phyloP scores from a whole-genome alignment of 495 filamentous ascomycete genomes.

The Daldinia decipiens region DNA sequence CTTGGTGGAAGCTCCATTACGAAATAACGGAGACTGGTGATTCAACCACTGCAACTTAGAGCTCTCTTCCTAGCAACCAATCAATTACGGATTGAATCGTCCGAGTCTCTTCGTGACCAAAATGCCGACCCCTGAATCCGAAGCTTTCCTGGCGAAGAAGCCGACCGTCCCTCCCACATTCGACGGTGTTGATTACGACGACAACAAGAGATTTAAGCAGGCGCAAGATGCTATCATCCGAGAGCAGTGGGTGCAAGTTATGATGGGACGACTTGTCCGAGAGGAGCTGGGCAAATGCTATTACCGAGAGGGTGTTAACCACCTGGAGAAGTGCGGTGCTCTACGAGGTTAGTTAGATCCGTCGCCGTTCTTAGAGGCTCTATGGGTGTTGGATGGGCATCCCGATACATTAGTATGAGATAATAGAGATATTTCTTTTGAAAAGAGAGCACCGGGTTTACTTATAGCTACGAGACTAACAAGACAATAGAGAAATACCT shows the following conservation, averaged over 20 bases:
- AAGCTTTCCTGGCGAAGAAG: slow-evolving; percentile 91
- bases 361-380: not conserved
- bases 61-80: not conserved
- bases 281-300: slow-evolving; percentile 98
- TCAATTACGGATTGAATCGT: slow-evolving; percentile 1
- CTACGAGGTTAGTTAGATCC: slow-evolving; percentile 77
- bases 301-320: slow-evolving; percentile 91
- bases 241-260: slow-evolving; percentile 96
- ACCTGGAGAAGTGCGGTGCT: slow-evolving; percentile 93
- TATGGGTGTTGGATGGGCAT: slow-evolving; percentile 15
- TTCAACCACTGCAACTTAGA: slow-evolving; percentile 16
- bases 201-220: slow-evolving; percentile 87
- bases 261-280: slow-evolving; percentile 94
- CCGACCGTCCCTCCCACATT: slow-evolving; percentile 93
- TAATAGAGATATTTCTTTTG: not conserved
- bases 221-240: slow-evolving; percentile 94
- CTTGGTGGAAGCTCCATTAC: slow-evolving; percentile 32
- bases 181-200: slow-evolving; percentile 96
- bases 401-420: not conserved
- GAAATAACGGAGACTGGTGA: slow-evolving; percentile 17
- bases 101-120: slow-evolving; percentile 11
- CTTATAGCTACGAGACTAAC: slow-evolving; percentile 29
- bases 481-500: slow-evolving; percentile 83
- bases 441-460: not conserved
- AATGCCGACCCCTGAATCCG: slow-evolving; percentile 93